Percentiles rank a stretch among this genome's conserved stretches.
Conservation (phyloP, 2,329 filamentous ascomycete genomes). For the Xylariaceae sp. region DNA sequence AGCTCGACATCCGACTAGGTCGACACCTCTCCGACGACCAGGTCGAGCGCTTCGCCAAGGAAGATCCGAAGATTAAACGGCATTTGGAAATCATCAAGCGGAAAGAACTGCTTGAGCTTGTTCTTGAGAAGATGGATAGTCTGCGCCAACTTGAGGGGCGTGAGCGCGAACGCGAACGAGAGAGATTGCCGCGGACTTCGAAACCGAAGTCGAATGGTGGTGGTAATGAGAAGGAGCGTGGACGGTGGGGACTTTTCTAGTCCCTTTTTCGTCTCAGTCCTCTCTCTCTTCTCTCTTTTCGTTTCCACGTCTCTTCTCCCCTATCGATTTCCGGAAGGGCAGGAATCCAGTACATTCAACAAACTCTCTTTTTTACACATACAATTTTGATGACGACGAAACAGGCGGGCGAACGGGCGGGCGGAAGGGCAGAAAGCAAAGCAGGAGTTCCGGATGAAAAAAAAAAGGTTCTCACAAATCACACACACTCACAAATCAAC, state of each 20-base stretch:
- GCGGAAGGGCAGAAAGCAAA: neutral
- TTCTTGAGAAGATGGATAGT: conserved; percentile 92
- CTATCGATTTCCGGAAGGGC: neutral
- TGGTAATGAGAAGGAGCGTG: conserved; percentile 37
- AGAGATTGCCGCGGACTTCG: conserved; percentile 34
- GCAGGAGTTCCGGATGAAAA: neutral
- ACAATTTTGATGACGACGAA: neutral
- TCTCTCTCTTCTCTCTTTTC: neutral
- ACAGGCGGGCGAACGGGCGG: too few relatives aligned
- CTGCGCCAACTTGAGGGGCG: conserved; percentile 76
- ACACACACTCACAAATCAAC: too few relatives aligned
- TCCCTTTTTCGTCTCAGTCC: neutral
- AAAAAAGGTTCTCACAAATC: neutral
- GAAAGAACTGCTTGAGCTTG: conserved; percentile 89
- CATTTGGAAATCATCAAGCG: conserved; percentile 89
- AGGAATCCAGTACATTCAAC: neutral
- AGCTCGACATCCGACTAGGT: conserved; percentile 81
- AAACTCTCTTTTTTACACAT: neutral
- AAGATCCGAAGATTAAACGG: conserved; percentile 82
- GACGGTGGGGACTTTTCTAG: conserved; percentile 47
- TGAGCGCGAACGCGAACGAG: conserved; percentile 60
- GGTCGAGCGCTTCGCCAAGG: conserved; percentile 83
- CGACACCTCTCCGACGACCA: conserved; percentile 72
- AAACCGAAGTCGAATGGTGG: conserved; percentile 16
- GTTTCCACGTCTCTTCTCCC: neutral